Base-by-base conservation (phyloP, 2,329 filamentous ascomycete genomes). In the Diaporthe vaccinii region DNA sequence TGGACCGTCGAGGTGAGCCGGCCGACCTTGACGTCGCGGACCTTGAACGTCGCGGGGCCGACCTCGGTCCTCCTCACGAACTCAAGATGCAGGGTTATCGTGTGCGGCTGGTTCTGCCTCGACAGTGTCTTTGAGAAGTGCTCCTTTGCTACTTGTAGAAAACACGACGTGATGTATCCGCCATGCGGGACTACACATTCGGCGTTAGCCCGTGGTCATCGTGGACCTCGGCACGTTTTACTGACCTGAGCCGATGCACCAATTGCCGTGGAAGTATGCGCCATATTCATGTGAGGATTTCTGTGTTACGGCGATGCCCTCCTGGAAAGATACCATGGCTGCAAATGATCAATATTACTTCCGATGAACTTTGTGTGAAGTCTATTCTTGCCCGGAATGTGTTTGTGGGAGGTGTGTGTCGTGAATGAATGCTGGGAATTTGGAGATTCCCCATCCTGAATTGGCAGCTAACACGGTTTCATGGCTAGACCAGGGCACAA, bases 1-100 rank as follows among this genome's bases (percentile, higher is more conserved):
- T 87, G 85, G 6, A 88, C 41, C 0, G 85, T 84, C 34, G 65
- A 69, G 65, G 65, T 69, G 34, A 69, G 65, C 65, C 65, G 65
- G n/a, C 87, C 87, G 17, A 82, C 79, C 77, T 87, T 88, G 75
- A 84, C 78, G 55, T 87, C 84, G 3, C 85, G 81, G 17, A 88
- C 82, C 15, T 83, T 59, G 46, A 88, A 78, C 15, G 84, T 75
- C 4, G 82, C 85, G 0, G 80, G 82, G 1, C 86, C 86, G n/a
- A 81, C 77, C 22, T 82, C 76, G 1, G 85, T 85, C 25, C 85
- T 83, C 58, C 79, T 81, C 68, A 87, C 79, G 74, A 84, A 88
- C 67, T 86, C 82, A 76, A 86, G 84, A 71, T 86, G 83, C 0
- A 82, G 82, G 1, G 83, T 81, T 34, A 87, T 77, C 2, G 84